Conservation (phyloP, 2,329 filamentous ascomycete species). For the Orbilia ellipsospora region DNA sequence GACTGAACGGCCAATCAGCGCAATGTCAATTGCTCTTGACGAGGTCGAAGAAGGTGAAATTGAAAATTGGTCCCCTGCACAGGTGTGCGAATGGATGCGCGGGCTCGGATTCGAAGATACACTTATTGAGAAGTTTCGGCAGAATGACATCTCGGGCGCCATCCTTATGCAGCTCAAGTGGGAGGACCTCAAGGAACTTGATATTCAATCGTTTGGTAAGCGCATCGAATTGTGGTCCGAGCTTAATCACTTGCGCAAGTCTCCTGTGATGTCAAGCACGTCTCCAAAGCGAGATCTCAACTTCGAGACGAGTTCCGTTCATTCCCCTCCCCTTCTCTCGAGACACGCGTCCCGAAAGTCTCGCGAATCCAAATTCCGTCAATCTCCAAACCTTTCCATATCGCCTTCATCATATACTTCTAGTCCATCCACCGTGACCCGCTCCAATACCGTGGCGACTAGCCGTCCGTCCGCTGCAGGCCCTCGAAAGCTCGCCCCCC, state of each 20-base stretch:
- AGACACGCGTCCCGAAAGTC: slow-evolving; percentile 52
- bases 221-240: slow-evolving; percentile 83
- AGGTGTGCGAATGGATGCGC: slow-evolving; percentile 88
- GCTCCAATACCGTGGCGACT: slow-evolving; percentile 50
- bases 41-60: slow-evolving; percentile 72
- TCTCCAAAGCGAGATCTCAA: slow-evolving; percentile 51
- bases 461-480: slow-evolving; percentile 38
- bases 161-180: slow-evolving; percentile 92
- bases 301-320: slow-evolving; percentile 48
- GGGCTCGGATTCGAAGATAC: slow-evolving; percentile 80
- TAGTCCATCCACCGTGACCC: slow-evolving; percentile 46
- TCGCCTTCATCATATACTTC: slow-evolving; percentile 49
- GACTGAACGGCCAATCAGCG: slow-evolving; percentile 65
- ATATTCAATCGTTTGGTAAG: slow-evolving; percentile 83
- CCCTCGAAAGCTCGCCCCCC: slow-evolving; percentile 37
- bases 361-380: slow-evolving; percentile 52
- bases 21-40: slow-evolving; percentile 66
- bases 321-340: slow-evolving; percentile 53
- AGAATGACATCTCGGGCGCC: slow-evolving; percentile 90
- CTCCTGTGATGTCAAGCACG: slow-evolving; percentile 42
- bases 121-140: slow-evolving; percentile 83
- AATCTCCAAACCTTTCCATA: slow-evolving; percentile 40
- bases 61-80: slow-evolving; percentile 76
- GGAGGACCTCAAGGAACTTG: slow-evolving; percentile 83
- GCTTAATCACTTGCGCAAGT: slow-evolving; percentile 74